Base-by-base conservation (phyloP, 202 grass and related monocot genomes). In the Brachypodium distachyon region DNA sequence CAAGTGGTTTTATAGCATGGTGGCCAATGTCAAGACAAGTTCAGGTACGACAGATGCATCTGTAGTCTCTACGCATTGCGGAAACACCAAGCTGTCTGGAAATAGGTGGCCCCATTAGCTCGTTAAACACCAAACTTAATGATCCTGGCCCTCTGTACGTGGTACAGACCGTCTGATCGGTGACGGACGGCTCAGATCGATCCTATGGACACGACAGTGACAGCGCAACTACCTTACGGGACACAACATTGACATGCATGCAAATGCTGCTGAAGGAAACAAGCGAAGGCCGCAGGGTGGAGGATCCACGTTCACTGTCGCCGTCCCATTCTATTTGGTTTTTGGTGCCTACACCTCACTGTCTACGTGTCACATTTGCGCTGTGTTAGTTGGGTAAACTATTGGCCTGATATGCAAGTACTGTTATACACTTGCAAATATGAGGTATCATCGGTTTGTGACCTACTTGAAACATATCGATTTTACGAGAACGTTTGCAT, bases 201-300 rank as follows among this genome's bases (percentile, higher is more conserved):
- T 77, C 43, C 22, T 16, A 37, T 51, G 60, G 70, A 52, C 22
- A 17, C 33, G 28, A 70, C 46, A 10, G 19, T 72, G 32, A 11
- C 49, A 26, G 12, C 1, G 22, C 53, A 43, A 64, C 55, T 3
- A 41, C 42, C 36, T 16, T 10, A 32, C 38, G 21, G 55, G 21
- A 46, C 65, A 60, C 65, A 52, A 65, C 12, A 54, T 82, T 43
- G 19, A 43, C n/a, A 53, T 84, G 82, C 65, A 46, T 61, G 41
- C 9, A 26, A 52, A 77, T 53, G 52, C 37, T 68, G 53, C 36
- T 71, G 64, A 16, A n/a, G n/a, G n/a, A n/a, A 25, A 10, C 57
- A 42, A 8, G 33, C 57, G 1, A 46, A 27, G 7, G 6, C n/a
- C n/a, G n/a, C 75, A 50, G 51, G 11, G 10, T 28, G 32, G 9